A percentile compares a stretch with the other conserved stretches of the same genome.
These are phyloP conservation scores for Ophiocordyceps camponoti-leonardi DNA, from an alignment of 2,329 filamentous ascomycete species.

Conservation along the genomic window DNA sequence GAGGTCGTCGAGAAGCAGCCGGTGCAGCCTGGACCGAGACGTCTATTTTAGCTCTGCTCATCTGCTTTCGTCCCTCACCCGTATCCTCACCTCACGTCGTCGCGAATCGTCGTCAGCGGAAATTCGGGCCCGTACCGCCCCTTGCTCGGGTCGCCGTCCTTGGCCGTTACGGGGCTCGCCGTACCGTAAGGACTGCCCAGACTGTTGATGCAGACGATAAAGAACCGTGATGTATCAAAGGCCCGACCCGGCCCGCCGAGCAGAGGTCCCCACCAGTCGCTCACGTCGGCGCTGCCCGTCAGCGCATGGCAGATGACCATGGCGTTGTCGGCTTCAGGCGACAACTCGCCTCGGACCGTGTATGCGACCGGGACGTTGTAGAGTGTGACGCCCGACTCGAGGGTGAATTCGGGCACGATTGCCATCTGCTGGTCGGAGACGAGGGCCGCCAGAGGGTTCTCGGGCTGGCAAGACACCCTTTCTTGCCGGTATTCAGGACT, in stretches of 20 bases:
- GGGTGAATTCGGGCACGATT: constrained; percentile 72
- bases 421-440: constrained; percentile 82
- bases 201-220: constrained; percentile 74
- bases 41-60: constrained; percentile 2
- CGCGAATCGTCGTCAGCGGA: constrained; percentile 82
- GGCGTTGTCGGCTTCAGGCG: constrained; percentile 42
- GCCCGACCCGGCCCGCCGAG: constrained; percentile 61
- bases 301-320: constrained; percentile 73
- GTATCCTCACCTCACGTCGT: constrained; percentile 72
- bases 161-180: constrained; percentile 76
- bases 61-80: neutral
- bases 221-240: constrained; percentile 71
- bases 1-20: constrained; percentile 61
- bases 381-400: constrained; percentile 79
- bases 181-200: constrained; percentile 73
- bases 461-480: constrained; percentile 53
- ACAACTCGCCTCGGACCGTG: constrained; percentile 45
- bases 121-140: constrained; percentile 90
- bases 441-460: constrained; percentile 77
- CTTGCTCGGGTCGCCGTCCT: constrained; percentile 58
- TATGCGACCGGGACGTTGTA: constrained; percentile 58
- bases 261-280: constrained; percentile 78
- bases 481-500: constrained; percentile 48
- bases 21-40: constrained; percentile 48
- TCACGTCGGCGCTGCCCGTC: constrained; percentile 70